A percentile compares a stretch with the other conserved stretches of the same genome.
Evolutionary conservation across 768 basidiomycete genomes (phyloP).

Genomic region (Chalciporus pseudorubinellus): DNA sequence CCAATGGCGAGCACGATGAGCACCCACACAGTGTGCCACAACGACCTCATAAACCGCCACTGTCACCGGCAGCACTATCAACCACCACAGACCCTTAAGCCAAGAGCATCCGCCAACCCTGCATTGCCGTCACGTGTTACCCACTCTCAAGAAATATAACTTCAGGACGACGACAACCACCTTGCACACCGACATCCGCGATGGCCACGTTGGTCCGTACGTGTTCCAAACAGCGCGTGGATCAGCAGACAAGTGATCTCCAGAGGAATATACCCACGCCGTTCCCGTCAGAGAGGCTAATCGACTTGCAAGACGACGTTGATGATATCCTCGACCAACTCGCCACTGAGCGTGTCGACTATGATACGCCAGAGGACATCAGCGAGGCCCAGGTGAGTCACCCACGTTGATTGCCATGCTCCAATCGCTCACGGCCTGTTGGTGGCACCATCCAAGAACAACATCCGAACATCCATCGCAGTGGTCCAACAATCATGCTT

Average conservation of each 20-base stretch:
- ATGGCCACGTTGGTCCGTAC: constrained; percentile 32
- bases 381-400: constrained; percentile 8
- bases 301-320: constrained; percentile 4
- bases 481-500: constrained; percentile 73
- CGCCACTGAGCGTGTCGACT: constrained; percentile 20
- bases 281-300: constrained; percentile 19
- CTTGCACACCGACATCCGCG: not conserved
- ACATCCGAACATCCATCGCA: constrained; percentile 69
- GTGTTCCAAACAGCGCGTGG: not conserved
- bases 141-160: not conserved
- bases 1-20: too few species aligned
- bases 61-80: too few species aligned
- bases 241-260: constrained; percentile 4
- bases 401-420: not conserved
- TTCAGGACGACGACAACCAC: not conserved
- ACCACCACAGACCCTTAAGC: too few species aligned
- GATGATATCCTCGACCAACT: constrained; percentile 23
- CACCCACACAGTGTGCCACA: too few species aligned
- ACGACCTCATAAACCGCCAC: too few species aligned
- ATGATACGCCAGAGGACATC: constrained; percentile 7
- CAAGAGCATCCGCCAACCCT: constrained; percentile 5
- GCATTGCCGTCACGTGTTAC: constrained; percentile 18
- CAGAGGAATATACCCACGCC: constrained; percentile 19
- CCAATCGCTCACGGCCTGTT: not conserved
- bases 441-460: constrained; percentile 40